A percentile compares a stretch with the other conserved stretches of the same genome.
These are phyloP conservation scores for Podila epicladia DNA, from an alignment of 192 early-diverging fungal genomes.

Conservation along the genomic window DNA sequence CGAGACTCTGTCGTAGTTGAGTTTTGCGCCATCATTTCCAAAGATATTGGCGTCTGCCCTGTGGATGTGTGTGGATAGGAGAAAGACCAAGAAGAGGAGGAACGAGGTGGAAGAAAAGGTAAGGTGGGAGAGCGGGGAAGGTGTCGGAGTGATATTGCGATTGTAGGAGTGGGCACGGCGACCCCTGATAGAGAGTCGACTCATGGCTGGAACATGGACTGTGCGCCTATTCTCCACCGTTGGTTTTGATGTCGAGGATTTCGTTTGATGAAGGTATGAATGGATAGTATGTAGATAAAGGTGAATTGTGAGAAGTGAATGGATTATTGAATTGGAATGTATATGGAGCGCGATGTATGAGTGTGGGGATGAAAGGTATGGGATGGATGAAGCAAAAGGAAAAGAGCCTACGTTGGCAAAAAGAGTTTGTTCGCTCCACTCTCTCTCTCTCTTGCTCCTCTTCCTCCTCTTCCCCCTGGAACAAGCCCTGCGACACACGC, in stretches of 20 bases:
- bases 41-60: constrained; percentile 18
- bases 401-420: no score
- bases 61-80: background rate
- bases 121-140: background rate
- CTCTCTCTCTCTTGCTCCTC: no score
- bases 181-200: background rate
- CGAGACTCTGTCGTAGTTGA: constrained; percentile 30
- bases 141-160: background rate
- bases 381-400: no score
- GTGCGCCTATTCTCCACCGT: background rate
- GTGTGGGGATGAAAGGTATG: no score
- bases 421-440: no score
- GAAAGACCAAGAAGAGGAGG: constrained; percentile 3
- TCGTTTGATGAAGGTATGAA: background rate
- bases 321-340: no score
- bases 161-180: background rate
- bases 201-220: background rate
- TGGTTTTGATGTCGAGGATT: background rate
- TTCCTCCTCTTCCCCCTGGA: no score
- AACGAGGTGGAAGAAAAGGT: background rate
- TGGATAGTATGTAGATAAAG: no score
- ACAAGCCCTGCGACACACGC: no score
- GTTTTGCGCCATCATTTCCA: constrained; percentile 6
- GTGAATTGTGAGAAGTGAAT: no score
- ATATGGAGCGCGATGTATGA: no score